Base-by-base conservation (phyloP, 768 basidiomycete species). In the Lentinula guzmanii region DNA sequence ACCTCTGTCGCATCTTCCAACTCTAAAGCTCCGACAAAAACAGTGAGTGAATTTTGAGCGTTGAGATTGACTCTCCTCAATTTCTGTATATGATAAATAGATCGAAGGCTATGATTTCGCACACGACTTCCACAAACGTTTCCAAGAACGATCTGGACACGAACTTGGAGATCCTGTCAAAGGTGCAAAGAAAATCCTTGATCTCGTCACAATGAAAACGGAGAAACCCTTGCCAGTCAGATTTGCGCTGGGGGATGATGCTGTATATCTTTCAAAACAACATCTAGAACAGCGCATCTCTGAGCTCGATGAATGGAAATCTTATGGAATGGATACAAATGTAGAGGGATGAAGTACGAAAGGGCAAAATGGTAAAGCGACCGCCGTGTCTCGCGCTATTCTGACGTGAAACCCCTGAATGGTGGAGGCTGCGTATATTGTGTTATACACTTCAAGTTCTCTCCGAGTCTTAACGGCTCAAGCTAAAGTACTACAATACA, bases 151-250 rank as follows among this genome's bases (percentile, higher is more conserved):
- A 4, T 51, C 63, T 0, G 66, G 66, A 4, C 45, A 50, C 1
- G 65, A 67, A 48, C 54, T 61, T 3, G 66, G 66, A 13, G 66
- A 67, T 58, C 11, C 65, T 18, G 50, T 45, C 8, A 62, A 63
- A 34, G 66, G 39, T 1, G 66, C 66, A 1, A 28, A 3, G 3
- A 62, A 61, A 52, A 56, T 67, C 10, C 34, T 67, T n/a, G 63
- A 64, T 8, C 42, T 67, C 18, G 42, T 64, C 8, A 35, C 60
- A 11, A 21, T 51, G 37, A 58, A 62, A 7, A 37, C 50, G 7
- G 52, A 15, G 18, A 56, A 39, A n/a, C 18, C 45, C 18, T 61
- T 65, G 0, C 66, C 66, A 21, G 35, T 60, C 21, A 59, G 66
- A 6, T 57, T 67, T 16, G 56, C 63, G 7, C 28, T 60, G 31